Base-by-base conservation (phyloP, 495 filamentous ascomycete genomes). In the Neurospora africana region DNA sequence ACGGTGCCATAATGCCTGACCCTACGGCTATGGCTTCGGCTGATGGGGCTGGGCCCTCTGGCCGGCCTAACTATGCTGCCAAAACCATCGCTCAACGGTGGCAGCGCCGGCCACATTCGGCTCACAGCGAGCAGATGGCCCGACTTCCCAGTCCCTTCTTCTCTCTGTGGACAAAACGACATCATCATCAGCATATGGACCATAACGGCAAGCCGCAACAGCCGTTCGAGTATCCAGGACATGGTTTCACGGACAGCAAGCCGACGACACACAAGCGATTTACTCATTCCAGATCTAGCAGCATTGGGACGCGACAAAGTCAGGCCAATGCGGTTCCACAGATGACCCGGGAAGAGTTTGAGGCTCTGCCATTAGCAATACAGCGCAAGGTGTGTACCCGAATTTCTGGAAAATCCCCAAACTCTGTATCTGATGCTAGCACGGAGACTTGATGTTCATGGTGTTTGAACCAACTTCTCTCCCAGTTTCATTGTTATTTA, bases 281-380 rank as follows among this genome's bases (percentile, higher is more conserved):
- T 37, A 71, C 69, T 27, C 79, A 68, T 38, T 72, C 76, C 43
- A 77, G 78, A 69, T 74, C 75, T 35, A 74, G 65, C 68, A 78
- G 73, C 70, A 71, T 74, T 21, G 72, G 78, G 69, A 77, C 74
- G 72, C 72, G 74, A 69, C 75, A 75, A 47, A 44, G 76, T 10
- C 77, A 77, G 68, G 36, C 73, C 19, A 70, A 69, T 21, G 69
- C 68, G 8, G 75, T 77, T 21, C 79, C 79, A 43, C 79, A 80
- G 70, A 78, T 81, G 77, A 80, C 79, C 17, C 72, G 75, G 21
- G 78, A 81, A 53, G 78, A 81, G 69, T 81, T 81, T 67, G 85
- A 88, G 72, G 83, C 83, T 69, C 78, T 89, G 77, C 88, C 88
- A n/a, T 76, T 86, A 58, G 84, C 86, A 7, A 83, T 89, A 30